These are phyloP conservation scores for Silene noctiflora DNA, from an alignment of 179 eudicot species.

Conservation along the genomic window DNA sequence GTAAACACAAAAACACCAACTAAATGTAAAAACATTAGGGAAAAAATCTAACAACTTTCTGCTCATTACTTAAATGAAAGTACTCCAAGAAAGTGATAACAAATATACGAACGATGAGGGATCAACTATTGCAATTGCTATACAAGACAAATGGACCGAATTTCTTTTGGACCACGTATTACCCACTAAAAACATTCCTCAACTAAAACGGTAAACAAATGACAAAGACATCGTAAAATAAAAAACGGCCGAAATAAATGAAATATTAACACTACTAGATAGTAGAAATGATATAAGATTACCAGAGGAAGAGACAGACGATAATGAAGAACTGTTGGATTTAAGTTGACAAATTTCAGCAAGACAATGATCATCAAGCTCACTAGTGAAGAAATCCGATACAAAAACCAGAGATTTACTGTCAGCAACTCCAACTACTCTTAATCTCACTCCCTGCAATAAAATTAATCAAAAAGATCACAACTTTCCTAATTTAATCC, in stretches of 20 bases:
- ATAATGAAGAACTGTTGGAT: constrained; percentile 53
- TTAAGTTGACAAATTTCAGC: constrained; percentile 54
- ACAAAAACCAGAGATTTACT: constrained; percentile 63
- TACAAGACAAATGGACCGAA: too few species aligned
- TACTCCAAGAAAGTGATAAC: not conserved
- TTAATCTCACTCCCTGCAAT: constrained; percentile 61
- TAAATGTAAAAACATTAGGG: not conserved
- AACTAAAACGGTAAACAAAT: not conserved
- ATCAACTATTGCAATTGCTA: too few species aligned
- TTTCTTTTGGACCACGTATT: too few species aligned
- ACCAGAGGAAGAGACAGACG: constrained; percentile 48
- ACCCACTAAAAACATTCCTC: not conserved
- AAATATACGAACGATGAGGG: not conserved
- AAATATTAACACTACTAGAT: not conserved
- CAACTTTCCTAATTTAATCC: not conserved
- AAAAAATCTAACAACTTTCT: not conserved
- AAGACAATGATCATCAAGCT: constrained; percentile 63
- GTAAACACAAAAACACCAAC: constrained; percentile 17
- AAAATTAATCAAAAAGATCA: not conserved
- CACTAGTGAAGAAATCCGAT: constrained; percentile 50
- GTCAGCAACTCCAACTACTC: constrained; percentile 81
- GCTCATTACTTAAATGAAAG: not conserved
- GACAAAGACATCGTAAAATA: not conserved
- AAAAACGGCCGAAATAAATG: not conserved
- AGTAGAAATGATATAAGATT: not conserved